Conservation (phyloP, 2,329 filamentous ascomycete genomes). For the Cercospora sp. region DNA sequence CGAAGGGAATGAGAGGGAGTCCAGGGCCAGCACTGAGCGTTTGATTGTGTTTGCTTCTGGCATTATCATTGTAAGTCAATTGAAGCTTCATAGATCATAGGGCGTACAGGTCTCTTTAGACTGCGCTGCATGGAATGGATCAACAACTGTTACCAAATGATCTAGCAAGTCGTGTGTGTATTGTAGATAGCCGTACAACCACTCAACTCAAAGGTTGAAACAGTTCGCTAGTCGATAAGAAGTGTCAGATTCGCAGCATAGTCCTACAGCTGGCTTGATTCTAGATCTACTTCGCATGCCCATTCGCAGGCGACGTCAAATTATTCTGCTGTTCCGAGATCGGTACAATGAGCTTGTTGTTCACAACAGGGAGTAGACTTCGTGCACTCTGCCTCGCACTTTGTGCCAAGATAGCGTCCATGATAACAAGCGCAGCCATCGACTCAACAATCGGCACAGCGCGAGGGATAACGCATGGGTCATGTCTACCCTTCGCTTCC, state of each 20-base stretch:
- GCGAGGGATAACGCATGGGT: conserved; percentile 86
- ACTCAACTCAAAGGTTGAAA: too few species aligned
- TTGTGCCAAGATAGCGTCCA: conserved; percentile 85
- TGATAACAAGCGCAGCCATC: conserved; percentile 84
- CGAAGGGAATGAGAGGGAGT: conserved; percentile 13
- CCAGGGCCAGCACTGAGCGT: background rate
- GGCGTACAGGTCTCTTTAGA: too few species aligned
- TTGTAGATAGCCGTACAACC: too few species aligned
- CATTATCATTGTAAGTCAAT: too few species aligned
- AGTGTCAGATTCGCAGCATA: too few species aligned
- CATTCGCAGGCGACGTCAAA: conserved; percentile 24
- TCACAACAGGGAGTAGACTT: conserved; percentile 47
- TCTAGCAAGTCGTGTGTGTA: too few species aligned
- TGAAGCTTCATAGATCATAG: too few species aligned
- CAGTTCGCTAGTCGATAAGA: too few species aligned
- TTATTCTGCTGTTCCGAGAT: conserved; percentile 31
- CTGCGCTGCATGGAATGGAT: too few species aligned
- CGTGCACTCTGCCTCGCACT: conserved; percentile 59
- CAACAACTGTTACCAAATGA: too few species aligned
- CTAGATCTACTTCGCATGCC: conserved; percentile 15
- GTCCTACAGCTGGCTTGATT: background rate
- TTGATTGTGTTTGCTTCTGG: background rate
- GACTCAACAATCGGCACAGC: conserved; percentile 85
- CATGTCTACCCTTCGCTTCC: conserved; percentile 89
- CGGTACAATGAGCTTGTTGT: conserved; percentile 25